phyloP scores from a whole-genome alignment of 257 asterid genomes.

The Petunia secreta region DNA sequence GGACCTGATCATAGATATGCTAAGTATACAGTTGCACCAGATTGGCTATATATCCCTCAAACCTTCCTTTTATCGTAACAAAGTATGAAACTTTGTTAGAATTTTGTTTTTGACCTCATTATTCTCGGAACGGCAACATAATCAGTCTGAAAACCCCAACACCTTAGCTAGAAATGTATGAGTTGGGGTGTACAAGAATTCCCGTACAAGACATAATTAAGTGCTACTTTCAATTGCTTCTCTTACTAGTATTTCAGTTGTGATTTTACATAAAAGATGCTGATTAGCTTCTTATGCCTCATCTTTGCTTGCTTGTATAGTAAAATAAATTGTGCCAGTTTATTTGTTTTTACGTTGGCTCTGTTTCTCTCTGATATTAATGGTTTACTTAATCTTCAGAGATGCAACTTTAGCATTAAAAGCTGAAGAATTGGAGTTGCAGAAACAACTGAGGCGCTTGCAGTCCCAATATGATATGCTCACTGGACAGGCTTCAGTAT shows the following conservation, averaged over 20 bases:
- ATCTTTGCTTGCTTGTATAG: neutral
- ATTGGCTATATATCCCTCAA: neutral
- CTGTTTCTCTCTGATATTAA: constrained; percentile 36
- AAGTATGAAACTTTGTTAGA: neutral
- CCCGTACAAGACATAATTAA: too few relatives aligned
- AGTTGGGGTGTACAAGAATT: too few relatives aligned
- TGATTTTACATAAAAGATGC: too few relatives aligned
- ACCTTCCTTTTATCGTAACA: neutral
- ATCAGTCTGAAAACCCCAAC: too few relatives aligned
- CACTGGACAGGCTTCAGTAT: constrained; percentile 83
- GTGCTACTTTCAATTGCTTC: too few relatives aligned
- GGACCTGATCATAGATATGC: neutral
- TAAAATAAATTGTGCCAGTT: neutral
- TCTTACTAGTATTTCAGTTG: too few relatives aligned
- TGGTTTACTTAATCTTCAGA: constrained; percentile 48
- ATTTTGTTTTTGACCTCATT: too few relatives aligned
- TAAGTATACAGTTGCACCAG: neutral
- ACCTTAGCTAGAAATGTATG: too few relatives aligned
- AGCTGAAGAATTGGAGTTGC: constrained; percentile 89
- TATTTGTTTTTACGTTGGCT: neutral
- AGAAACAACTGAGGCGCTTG: constrained; percentile 84
- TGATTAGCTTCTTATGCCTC: neutral
- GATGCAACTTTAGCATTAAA: constrained; percentile 87
- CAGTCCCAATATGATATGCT: constrained; percentile 87
- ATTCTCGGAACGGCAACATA: too few relatives aligned